Percentiles rank a stretch among this genome's conserved stretches.
Conservation (phyloP, 257 asterid genomes). For the Nicotiana otophora region DNA sequence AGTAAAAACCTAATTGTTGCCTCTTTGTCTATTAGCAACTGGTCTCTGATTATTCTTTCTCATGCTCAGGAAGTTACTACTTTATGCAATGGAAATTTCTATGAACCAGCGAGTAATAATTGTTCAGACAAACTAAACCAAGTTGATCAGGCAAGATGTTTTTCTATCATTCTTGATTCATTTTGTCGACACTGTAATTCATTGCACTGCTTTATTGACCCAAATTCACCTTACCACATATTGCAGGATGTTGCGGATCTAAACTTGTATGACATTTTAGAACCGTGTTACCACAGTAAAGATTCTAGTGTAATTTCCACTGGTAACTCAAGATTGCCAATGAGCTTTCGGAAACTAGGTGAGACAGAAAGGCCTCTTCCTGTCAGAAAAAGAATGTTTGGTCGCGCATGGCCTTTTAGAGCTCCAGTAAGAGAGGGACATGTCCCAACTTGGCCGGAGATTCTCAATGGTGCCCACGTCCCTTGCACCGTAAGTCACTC, state of each 20-base stretch:
- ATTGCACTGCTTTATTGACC: background rate
- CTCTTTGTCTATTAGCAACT: background rate
- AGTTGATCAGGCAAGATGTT: conserved; percentile 54
- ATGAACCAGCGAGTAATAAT: conserved; percentile 33
- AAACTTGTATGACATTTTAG: conserved; percentile 77
- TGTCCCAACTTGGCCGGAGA: conserved; percentile 89
- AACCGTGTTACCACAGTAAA: conserved; percentile 76
- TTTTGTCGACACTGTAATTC: background rate
- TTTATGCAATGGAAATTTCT: conserved; percentile 67
- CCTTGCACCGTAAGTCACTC: conserved; percentile 73
- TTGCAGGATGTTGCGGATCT: conserved; percentile 55
- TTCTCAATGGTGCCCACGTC: conserved; percentile 36
- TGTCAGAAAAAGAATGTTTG: conserved; percentile 78
- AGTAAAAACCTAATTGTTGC: background rate
- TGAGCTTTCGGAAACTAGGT: conserved; percentile 84
- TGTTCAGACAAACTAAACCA: conserved; percentile 46
- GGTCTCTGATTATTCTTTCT: conserved; percentile 16
- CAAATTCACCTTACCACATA: background rate
- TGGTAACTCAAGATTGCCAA: conserved; percentile 44
- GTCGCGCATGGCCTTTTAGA: conserved; percentile 95
- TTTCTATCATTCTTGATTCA: background rate
- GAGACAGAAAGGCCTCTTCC: conserved; percentile 87
- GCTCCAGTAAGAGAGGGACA: conserved; percentile 82
- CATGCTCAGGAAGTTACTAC: conserved; percentile 48
- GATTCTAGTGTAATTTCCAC: conserved; percentile 27